Percentiles rank a stretch among this genome's conserved stretches.
phyloP scores from a whole-genome alignment of 495 filamentous ascomycete species.

The Neurospora discreta region DNA sequence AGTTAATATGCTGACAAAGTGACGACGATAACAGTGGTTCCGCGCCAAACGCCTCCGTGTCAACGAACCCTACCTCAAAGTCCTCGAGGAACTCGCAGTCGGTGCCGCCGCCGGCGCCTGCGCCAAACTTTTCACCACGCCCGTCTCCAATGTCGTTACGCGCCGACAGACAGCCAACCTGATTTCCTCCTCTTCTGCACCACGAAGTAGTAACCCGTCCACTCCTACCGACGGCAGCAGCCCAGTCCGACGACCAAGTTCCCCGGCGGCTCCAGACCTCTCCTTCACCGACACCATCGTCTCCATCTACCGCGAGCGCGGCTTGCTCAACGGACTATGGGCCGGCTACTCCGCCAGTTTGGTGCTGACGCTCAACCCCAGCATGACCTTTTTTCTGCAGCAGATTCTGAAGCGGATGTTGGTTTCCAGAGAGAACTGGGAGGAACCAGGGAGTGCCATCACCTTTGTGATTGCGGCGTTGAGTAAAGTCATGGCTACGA shows the following conservation, averaged over 20 bases:
- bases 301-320: slow-evolving; percentile 59
- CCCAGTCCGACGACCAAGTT: neutral
- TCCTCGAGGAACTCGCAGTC: slow-evolving; percentile 63
- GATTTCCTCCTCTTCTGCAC: neutral
- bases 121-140: slow-evolving; percentile 69
- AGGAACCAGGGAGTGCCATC: slow-evolving; percentile 35
- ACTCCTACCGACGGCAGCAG: neutral
- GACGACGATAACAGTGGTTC: slow-evolving; percentile 19
- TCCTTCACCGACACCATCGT: slow-evolving; percentile 49
- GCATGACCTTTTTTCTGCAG: slow-evolving; percentile 77
- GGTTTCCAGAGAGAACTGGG: slow-evolving; percentile 37
- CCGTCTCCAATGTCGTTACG: slow-evolving; percentile 74
- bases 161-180: slow-evolving; percentile 63
- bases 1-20: neutral
- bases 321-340: slow-evolving; percentile 65
- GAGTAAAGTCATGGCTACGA: slow-evolving; percentile 69
- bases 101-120: slow-evolving; percentile 70
- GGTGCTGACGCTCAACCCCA: slow-evolving; percentile 76
- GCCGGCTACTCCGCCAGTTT: slow-evolving; percentile 77
- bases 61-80: slow-evolving; percentile 42
- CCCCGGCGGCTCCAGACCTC: slow-evolving; percentile 2
- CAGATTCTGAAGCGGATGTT: slow-evolving; percentile 51
- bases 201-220: neutral
- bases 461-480: slow-evolving; percentile 64
- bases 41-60: slow-evolving; percentile 44